These are phyloP conservation scores for Kwoniella sp. DNA, from an alignment of 768 basidiomycete genomes.

Conservation along the genomic window DNA sequence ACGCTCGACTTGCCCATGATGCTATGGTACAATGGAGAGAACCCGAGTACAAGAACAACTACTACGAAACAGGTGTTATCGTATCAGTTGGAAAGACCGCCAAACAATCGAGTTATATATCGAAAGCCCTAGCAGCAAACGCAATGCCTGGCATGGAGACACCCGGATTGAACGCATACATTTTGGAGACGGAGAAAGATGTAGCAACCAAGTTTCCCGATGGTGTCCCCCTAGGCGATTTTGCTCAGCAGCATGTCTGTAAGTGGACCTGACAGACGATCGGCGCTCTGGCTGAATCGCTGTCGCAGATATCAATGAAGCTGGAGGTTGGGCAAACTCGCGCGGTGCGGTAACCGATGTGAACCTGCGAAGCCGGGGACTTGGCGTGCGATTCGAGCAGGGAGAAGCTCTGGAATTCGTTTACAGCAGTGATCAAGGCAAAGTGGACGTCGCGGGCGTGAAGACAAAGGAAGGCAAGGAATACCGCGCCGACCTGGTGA, in stretches of 20 bases:
- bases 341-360: slow-evolving; percentile 4
- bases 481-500: background rate
- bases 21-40: slow-evolving; percentile 8
- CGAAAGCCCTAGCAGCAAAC: slow-evolving; percentile 8
- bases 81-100: slow-evolving; percentile 6
- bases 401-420: slow-evolving; percentile 10
- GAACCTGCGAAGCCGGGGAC: background rate
- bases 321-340: slow-evolving; percentile 8
- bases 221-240: slow-evolving; percentile 3
- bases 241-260: slow-evolving; percentile 8
- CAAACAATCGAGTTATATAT: slow-evolving; percentile 7
- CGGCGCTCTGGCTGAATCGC: background rate
- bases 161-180: slow-evolving; percentile 3
- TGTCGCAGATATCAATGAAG: slow-evolving; percentile 6
- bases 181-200: slow-evolving; percentile 1
- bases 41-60: slow-evolving; percentile 2
- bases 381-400: slow-evolving; percentile 1
- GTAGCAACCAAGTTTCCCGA: background rate
- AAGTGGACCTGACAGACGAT: background rate
- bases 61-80: slow-evolving; percentile 5
- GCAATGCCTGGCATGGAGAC: slow-evolving; percentile 5
- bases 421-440: background rate
- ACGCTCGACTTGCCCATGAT: slow-evolving; percentile 14
- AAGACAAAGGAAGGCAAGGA: background rate
- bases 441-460: slow-evolving; percentile 6